phyloP scores from a whole-genome alignment of 768 basidiomycete species.

The Termitomyces sp. region DNA sequence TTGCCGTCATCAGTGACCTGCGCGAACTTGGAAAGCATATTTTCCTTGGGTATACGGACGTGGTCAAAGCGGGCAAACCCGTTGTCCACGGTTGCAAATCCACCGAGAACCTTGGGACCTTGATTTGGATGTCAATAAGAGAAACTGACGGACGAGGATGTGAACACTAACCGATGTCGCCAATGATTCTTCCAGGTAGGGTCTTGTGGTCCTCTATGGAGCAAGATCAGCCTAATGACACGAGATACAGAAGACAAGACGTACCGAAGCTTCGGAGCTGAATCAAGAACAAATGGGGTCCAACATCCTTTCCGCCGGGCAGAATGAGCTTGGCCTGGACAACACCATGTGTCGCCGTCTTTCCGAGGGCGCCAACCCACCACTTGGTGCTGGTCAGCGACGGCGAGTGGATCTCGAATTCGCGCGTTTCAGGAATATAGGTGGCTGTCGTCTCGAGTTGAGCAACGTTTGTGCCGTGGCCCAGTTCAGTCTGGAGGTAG shows the following conservation, averaged over 20 bases:
- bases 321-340: slow-evolving; percentile 73
- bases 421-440: slow-evolving; percentile 56
- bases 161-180: slow-evolving; percentile 54
- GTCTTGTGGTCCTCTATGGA: slow-evolving; percentile 51
- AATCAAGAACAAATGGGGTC: slow-evolving; percentile 73
- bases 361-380: slow-evolving; percentile 76
- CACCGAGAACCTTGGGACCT: slow-evolving; percentile 58
- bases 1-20: slow-evolving; percentile 58
- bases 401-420: slow-evolving; percentile 76
- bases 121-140: neutral
- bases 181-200: slow-evolving; percentile 57
- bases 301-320: slow-evolving; percentile 52
- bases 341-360: slow-evolving; percentile 70
- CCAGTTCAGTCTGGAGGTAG: slow-evolving; percentile 76
- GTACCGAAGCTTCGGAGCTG: slow-evolving; percentile 61
- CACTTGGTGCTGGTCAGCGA: slow-evolving; percentile 73
- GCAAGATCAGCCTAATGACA: neutral
- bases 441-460: slow-evolving; percentile 73
- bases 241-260: neutral
- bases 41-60: slow-evolving; percentile 59
- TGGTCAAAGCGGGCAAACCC: slow-evolving; percentile 65
- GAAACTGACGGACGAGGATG: neutral
- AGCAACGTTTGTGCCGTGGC: slow-evolving; percentile 69
- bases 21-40: slow-evolving; percentile 76
- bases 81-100: slow-evolving; percentile 50